These are phyloP conservation scores for Setaria italica DNA, from an alignment of 202 grass and related monocot genomes.

Conservation along the genomic window DNA sequence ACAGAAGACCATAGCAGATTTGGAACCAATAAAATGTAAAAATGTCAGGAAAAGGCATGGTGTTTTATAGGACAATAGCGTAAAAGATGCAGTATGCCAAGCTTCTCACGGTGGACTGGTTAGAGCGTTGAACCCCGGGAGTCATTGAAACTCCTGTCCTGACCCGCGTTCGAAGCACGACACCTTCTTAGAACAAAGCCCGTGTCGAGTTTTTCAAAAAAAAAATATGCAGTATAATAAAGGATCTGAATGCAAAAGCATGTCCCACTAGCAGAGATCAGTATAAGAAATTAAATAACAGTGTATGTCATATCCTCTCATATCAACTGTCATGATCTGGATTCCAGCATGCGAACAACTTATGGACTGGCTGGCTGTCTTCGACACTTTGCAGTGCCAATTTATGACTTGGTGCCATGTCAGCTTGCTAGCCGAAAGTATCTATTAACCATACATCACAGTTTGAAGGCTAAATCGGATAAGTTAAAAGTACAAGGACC, in stretches of 20 bases:
- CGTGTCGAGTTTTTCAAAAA: too few relatives aligned
- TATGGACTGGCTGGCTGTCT: neutral
- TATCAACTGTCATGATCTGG: slow-evolving; percentile 29
- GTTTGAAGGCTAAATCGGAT: neutral
- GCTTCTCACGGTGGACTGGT: too few relatives aligned
- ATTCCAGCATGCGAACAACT: slow-evolving; percentile 1
- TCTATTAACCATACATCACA: slow-evolving; percentile 4
- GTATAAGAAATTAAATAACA: slow-evolving; percentile 5
- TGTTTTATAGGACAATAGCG: neutral
- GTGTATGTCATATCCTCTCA: neutral
- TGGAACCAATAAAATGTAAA: slow-evolving; percentile 11
- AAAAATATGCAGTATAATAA: neutral
- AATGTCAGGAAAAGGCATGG: neutral
- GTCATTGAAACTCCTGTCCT: too few relatives aligned
- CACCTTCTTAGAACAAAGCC: too few relatives aligned
- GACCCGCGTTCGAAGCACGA: too few relatives aligned
- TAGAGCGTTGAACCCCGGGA: too few relatives aligned
- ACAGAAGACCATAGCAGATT: neutral
- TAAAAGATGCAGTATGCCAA: neutral
- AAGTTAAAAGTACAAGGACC: neutral
- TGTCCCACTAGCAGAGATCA: neutral
- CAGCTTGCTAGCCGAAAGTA: neutral
- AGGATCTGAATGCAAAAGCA: neutral
- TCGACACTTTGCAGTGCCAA: slow-evolving; percentile 7
- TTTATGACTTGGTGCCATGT: slow-evolving; percentile 9